These are phyloP conservation scores for Leptomonas seymouri DNA, from an alignment of 208 protist species.

Conservation along the genomic window DNA sequence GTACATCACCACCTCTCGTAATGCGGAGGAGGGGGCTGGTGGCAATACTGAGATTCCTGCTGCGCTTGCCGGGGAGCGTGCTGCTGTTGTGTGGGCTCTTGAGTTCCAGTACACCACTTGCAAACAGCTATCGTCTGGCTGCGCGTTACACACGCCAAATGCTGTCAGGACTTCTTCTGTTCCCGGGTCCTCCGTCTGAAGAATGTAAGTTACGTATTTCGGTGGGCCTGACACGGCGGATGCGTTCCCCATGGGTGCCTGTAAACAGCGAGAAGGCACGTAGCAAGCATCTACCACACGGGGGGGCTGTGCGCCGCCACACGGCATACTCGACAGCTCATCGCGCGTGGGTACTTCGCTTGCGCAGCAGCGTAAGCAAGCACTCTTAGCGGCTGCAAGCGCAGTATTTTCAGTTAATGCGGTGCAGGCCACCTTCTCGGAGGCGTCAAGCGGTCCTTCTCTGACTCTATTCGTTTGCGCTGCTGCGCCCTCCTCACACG, in stretches of 20 bases:
- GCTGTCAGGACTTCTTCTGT: background rate
- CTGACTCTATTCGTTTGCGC: too few relatives aligned
- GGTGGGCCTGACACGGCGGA: background rate
- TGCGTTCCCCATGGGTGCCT: background rate
- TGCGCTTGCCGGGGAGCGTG: background rate
- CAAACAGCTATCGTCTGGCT: constrained; percentile 7
- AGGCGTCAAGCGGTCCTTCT: too few relatives aligned
- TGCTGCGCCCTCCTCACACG: too few relatives aligned
- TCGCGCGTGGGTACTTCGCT: background rate
- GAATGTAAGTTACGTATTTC: background rate
- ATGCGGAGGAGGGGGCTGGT: background rate
- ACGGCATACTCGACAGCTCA: background rate
- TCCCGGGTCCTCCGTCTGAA: background rate
- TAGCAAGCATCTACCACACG: constrained; percentile 2
- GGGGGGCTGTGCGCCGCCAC: background rate
- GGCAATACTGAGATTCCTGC: background rate
- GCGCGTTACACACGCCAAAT: constrained; percentile 11
- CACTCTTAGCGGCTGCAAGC: too few relatives aligned
- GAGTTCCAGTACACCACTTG: constrained; percentile 30
- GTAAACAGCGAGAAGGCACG: too few relatives aligned
- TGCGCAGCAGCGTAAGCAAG: background rate
- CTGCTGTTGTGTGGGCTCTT: too few relatives aligned
- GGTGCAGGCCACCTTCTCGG: too few relatives aligned
- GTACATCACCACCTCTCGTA: constrained; percentile 25
- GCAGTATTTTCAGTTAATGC: too few relatives aligned